A percentile compares a stretch with the other conserved stretches of the same genome.
Evolutionary conservation across 495 filamentous ascomycete species (phyloP).

Genomic region (Penicillium angulare): DNA sequence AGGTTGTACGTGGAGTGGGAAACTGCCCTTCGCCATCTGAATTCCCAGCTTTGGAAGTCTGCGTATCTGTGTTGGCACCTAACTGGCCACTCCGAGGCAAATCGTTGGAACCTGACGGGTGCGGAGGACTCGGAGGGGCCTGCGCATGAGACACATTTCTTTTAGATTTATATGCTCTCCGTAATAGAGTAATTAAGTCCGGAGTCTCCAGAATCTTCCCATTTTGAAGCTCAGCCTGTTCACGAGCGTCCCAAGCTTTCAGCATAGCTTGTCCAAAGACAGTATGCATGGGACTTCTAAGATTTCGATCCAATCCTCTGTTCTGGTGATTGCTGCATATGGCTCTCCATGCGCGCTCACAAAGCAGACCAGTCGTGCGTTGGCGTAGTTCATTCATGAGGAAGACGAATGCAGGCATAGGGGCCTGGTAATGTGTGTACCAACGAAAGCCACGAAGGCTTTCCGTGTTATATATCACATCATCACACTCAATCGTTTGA

Average conservation of each 20-base stretch:
- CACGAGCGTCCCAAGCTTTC: constrained; percentile 53
- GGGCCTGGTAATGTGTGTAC: constrained; percentile 51
- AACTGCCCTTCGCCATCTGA: neutral
- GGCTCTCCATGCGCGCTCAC: constrained; percentile 53
- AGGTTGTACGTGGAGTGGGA: neutral
- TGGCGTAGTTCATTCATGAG: constrained; percentile 50
- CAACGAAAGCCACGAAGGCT: constrained; percentile 48
- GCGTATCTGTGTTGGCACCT: neutral
- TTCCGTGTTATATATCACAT: constrained; percentile 44
- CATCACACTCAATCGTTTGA: constrained; percentile 52
- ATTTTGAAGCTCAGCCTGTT: constrained; percentile 6
- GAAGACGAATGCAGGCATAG: constrained; percentile 53
- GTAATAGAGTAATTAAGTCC: neutral
- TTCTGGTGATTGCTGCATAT: constrained; percentile 50
- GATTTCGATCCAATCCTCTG: constrained; percentile 37
- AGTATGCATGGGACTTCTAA: constrained; percentile 50
- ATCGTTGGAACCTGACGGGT: neutral
- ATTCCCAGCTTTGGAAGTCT: neutral
- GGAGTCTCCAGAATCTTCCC: constrained; percentile 2
- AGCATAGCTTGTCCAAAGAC: constrained; percentile 49
- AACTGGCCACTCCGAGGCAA: neutral
- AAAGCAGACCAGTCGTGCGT: constrained; percentile 46
- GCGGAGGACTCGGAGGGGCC: too few relatives aligned
- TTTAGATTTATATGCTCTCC: neutral
- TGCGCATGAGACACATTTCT: neutral